phyloP scores from a whole-genome alignment of 2,329 filamentous ascomycete species.

The Epichloe sylvatica region DNA sequence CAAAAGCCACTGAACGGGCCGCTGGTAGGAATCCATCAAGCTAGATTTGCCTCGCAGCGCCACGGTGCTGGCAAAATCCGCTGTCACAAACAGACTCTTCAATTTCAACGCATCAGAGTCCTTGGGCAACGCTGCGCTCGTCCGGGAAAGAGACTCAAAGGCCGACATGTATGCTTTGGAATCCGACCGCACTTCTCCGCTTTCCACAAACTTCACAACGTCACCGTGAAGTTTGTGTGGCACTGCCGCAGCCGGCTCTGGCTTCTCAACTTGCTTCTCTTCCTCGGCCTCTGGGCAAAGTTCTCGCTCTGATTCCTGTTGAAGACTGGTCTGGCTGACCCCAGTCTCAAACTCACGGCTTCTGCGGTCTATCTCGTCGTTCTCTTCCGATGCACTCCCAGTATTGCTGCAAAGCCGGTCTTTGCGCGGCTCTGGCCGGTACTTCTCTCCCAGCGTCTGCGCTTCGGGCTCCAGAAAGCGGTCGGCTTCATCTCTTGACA shows the following conservation, averaged over 20 bases:
- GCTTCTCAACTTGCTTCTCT: slow-evolving; percentile 41
- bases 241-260: slow-evolving; percentile 20
- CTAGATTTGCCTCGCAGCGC: not conserved
- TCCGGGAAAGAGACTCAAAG: slow-evolving; percentile 8
- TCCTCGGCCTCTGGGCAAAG: slow-evolving; percentile 49
- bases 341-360: not conserved
- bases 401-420: not conserved
- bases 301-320: slow-evolving; percentile 54
- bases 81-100: slow-evolving; percentile 7
- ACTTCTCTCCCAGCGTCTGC: not conserved
- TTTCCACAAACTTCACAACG: slow-evolving; percentile 15
- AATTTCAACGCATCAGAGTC: slow-evolving; percentile 7
- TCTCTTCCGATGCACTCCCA: not conserved
- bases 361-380: not conserved
- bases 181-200: not conserved
- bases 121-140: slow-evolving; percentile 8
- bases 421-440: not conserved
- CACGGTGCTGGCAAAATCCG: slow-evolving; percentile 10
- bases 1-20: slow-evolving; percentile 14
- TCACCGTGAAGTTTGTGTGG: slow-evolving; percentile 29
- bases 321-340: not conserved
- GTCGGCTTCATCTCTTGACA: not conserved
- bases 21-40: slow-evolving; percentile 10
- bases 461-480: slow-evolving; percentile 1
- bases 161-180: slow-evolving; percentile 5